Evolutionary conservation across 306 rosid genomes (phyloP).

Genomic region (apple (Malus domestica)): ASM211411v1 NC_041802.1:19398001-19398500

Average conservation of each 20-base stretch:
- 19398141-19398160: not conserved
- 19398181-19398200: not conserved
- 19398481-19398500: not conserved
- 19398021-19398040: not conserved
- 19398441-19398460: not conserved
- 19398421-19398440: not conserved
- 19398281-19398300: constrained; percentile 11
- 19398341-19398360: not conserved
- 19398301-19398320: constrained; percentile 10
- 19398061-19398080: not conserved
- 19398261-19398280: constrained; percentile 14
- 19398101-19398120: not conserved
- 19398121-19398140: not conserved
- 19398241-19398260: constrained; percentile 15
- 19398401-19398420: not conserved
- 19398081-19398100: not conserved
- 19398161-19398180: not conserved
- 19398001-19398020: not conserved
- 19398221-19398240: not conserved
- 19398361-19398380: constrained; percentile 10
- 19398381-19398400: not conserved
- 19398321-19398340: not conserved
- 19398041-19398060: not conserved
- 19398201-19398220: constrained; percentile 5
- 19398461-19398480: constrained; percentile 3